Conservation (phyloP, 108 stramenopile species). For the Pseudonitzschia multiseries region DNA sequence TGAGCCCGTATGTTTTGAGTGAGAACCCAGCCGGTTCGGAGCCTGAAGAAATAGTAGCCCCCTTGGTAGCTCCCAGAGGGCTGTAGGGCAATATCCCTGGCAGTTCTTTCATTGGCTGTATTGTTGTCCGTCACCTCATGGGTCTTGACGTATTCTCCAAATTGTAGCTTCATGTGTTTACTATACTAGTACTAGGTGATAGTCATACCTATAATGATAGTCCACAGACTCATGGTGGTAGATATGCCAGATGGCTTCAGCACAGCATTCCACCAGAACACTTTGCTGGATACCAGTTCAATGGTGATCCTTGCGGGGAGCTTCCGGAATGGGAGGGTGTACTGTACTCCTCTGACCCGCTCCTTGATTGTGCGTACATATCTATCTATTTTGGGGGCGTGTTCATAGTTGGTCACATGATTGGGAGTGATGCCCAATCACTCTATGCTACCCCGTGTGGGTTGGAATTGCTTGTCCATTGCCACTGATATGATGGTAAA, state of each 20-base stretch:
- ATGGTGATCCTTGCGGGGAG: constrained; percentile 26
- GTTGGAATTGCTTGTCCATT: constrained; percentile 42
- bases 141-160: constrained; percentile 38
- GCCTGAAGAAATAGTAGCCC: constrained; percentile 32
- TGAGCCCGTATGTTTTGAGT: constrained; percentile 18
- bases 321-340: constrained; percentile 20
- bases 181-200: constrained; percentile 20
- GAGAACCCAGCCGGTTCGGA: constrained; percentile 20
- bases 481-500: constrained; percentile 14
- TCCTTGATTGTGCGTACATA: constrained; percentile 39
- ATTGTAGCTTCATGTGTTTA: constrained; percentile 29
- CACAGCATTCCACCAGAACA: constrained; percentile 30
- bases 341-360: constrained; percentile 18
- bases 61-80: constrained; percentile 37
- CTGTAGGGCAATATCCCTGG: constrained; percentile 28
- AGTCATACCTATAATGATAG: not conserved
- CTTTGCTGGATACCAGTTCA: constrained; percentile 22
- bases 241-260: constrained; percentile 15
- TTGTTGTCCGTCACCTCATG: constrained; percentile 38
- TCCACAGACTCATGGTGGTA: constrained; percentile 25
- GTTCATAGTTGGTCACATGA: constrained; percentile 18
- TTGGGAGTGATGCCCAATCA: not conserved
- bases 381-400: constrained; percentile 34
- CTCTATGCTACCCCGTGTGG: not conserved
- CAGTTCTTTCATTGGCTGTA: constrained; percentile 19